These are phyloP conservation scores for Oropetium thomaeum DNA, from an alignment of 176 grass and related monocot genomes.

Conservation along the genomic window DNA sequence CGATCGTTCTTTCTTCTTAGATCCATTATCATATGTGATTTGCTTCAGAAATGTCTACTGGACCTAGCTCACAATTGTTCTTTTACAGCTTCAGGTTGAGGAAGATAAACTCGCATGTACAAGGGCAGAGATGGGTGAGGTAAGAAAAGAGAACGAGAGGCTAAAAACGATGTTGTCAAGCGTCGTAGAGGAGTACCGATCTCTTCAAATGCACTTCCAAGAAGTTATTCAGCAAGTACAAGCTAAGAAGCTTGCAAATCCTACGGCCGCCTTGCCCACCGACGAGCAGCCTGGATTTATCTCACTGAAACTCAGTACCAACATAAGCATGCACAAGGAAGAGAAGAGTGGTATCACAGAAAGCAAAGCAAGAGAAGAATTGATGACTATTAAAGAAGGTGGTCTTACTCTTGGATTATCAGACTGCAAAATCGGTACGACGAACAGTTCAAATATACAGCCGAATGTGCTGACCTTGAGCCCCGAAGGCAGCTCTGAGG, in stretches of 20 bases:
- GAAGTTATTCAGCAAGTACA: constrained; percentile 43
- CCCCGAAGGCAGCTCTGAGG: constrained; percentile 56
- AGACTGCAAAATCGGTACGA: constrained; percentile 32
- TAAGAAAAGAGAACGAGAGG: constrained; percentile 81
- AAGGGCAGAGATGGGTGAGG: constrained; percentile 68
- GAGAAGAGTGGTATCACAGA: constrained; percentile 15
- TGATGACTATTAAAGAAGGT: constrained; percentile 27
- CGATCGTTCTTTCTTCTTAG: background rate
- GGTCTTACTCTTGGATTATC: constrained; percentile 51
- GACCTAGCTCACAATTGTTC: background rate
- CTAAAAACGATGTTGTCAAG: constrained; percentile 54
- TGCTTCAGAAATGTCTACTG: background rate
- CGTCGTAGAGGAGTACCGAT: constrained; percentile 57
- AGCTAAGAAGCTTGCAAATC: constrained; percentile 13
- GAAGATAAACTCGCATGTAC: constrained; percentile 58
- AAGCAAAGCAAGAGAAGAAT: constrained; percentile 19
- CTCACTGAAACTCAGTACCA: constrained; percentile 52
- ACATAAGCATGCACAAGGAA: constrained; percentile 33
- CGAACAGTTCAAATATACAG: constrained; percentile 21
- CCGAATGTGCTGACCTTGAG: constrained; percentile 44
- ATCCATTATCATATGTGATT: constrained; percentile 45
- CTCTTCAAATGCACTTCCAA: constrained; percentile 57
- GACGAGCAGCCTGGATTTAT: constrained; percentile 44
- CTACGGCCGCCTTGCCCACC: background rate
- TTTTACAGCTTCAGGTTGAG: constrained; percentile 23